Percentiles rank a stretch among this genome's conserved stretches.
These are phyloP conservation scores for Nigrospora osmanthi DNA, from an alignment of 2,329 filamentous ascomycete species.

Conservation along the genomic window DNA sequence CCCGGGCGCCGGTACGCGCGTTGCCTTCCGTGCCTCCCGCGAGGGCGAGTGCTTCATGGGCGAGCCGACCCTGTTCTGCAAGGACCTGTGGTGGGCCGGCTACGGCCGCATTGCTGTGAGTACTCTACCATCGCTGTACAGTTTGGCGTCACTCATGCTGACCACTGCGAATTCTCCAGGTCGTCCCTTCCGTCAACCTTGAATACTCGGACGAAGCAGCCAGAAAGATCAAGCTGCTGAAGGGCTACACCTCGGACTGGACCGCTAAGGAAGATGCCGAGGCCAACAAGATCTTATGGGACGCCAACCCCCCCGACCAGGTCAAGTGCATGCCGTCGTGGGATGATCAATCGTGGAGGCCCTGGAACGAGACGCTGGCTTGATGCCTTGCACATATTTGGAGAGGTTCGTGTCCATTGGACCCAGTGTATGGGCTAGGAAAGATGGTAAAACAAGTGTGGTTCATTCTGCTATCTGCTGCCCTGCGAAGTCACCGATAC, in stretches of 20 bases:
- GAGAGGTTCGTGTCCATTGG: no score
- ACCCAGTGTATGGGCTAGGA: no score
- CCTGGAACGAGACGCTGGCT: conserved; percentile 27
- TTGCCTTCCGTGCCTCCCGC: conserved; percentile 34
- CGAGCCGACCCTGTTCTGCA: conserved; percentile 48
- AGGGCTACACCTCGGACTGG: conserved; percentile 38
- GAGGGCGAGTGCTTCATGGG: conserved; percentile 42
- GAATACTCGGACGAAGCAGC: conserved; percentile 41
- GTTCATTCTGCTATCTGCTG: no score
- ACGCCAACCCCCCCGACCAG: conserved; percentile 30
- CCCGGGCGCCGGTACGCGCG: conserved; percentile 2
- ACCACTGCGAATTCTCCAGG: neutral
- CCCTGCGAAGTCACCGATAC: no score
- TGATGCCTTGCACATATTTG: neutral
- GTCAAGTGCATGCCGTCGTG: conserved; percentile 41
- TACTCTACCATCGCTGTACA: no score
- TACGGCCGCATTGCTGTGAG: conserved; percentile 43
- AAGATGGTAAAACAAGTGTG: no score
- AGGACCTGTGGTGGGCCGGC: conserved; percentile 45
- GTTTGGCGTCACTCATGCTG: no score
- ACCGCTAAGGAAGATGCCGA: conserved; percentile 17
- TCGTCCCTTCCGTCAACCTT: conserved; percentile 44
- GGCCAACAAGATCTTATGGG: conserved; percentile 33
- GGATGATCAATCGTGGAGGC: conserved; percentile 30
- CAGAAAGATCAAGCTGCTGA: conserved; percentile 36